Evolutionary conservation across 176 grass and related monocot species (phyloP), one percentile per base, ranked within the genome.

Genomic region (Oropetium thomaeum): DNA sequence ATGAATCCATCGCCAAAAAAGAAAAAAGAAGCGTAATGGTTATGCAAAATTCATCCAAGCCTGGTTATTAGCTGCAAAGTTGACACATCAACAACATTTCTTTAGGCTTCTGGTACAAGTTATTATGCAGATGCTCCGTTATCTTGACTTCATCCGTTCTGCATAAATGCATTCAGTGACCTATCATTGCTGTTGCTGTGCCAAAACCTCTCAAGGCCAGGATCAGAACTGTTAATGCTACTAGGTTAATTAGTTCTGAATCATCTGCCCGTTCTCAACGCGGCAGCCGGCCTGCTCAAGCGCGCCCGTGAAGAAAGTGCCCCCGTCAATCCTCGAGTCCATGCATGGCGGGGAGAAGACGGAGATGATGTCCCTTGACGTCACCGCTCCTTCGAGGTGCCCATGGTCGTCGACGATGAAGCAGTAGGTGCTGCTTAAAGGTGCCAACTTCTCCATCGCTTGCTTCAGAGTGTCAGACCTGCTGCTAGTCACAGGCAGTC

Each of bases 341-440:
- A 89, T 92, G 70, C 86, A 89, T 5, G 79, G 86, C 0, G 86
- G 86, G 63, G 86, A 89, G 76, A 92, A 92, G 12, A 82, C 65
- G 26, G 83, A 88, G 79, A 92, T 82, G 73, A 88, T 22, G 25
- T 86, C 86, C 75, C 82, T 86, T 30, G 73, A 35, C n/a, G 75
- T 82, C 38, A 86, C 62, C 8, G 79, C 58, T 40, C 89, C 74
- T 79, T 83, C 65, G 1, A 88, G 48, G 7, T 57, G 78, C 40
- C 69, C 65, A 1, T 58, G 37, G 25, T 79, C 73, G 48, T 76
- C 61, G 7, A 86, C 60, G 55, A 92, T 33, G 74, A 88, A 88
- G 85, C 72, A 70, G 73, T 73, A 85, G 64, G 34, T 73, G 58
- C 78, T 87, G 34, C 54, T 64, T 8, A 62, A 79, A 12, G 63